A percentile compares a stretch with the other conserved stretches of the same genome.
These are phyloP conservation scores for Russula foetens DNA, from an alignment of 768 basidiomycete genomes.

Conservation along the genomic window DNA sequence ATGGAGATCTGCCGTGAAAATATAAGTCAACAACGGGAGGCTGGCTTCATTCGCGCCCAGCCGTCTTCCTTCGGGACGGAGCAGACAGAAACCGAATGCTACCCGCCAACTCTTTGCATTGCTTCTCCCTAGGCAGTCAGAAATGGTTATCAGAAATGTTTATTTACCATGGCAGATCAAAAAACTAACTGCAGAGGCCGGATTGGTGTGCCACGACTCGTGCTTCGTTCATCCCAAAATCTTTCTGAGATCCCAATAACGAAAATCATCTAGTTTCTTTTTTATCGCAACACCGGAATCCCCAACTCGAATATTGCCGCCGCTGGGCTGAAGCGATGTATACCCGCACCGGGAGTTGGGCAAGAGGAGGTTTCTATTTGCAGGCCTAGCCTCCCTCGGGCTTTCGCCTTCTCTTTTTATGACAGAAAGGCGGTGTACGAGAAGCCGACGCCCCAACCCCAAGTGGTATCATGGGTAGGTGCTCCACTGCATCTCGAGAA, in stretches of 20 bases:
- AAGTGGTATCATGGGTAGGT: not conserved
- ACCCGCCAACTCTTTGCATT: not conserved
- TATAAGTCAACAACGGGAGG: not conserved
- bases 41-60: too few relatives aligned
- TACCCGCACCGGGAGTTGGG: too few relatives aligned
- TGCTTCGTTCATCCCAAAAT: too few relatives aligned
- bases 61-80: too few relatives aligned
- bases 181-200: too few relatives aligned
- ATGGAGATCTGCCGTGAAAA: not conserved
- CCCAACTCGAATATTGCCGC: not conserved
- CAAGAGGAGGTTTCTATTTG: not conserved
- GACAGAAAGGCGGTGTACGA: not conserved
- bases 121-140: not conserved
- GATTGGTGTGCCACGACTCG: too few relatives aligned
- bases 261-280: too few relatives aligned
- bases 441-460: not conserved
- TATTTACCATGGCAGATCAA: too few relatives aligned
- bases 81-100: not conserved
- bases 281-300: too few relatives aligned
- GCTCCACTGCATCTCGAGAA: not conserved
- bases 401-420: too few relatives aligned
- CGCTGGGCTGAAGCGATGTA: not conserved
- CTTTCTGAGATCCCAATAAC: too few relatives aligned
- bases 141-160: too few relatives aligned
- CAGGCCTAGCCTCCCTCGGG: not conserved